phyloP scores from a whole-genome alignment of 805 yeast genomes.

The Lachancea sp. region DNA sequence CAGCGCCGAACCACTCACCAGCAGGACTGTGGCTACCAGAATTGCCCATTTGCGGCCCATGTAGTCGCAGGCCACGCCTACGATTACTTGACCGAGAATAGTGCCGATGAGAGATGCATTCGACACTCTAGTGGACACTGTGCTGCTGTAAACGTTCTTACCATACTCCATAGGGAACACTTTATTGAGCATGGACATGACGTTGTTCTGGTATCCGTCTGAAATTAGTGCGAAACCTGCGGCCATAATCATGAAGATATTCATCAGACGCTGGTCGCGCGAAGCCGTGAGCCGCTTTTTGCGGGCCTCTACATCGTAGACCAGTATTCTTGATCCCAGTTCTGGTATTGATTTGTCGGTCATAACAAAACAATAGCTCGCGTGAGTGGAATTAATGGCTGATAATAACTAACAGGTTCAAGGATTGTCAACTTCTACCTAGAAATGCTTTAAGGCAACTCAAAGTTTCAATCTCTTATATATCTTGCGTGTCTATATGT shows the following conservation, averaged over 20 bases:
- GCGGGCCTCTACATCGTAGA: conserved; percentile 6
- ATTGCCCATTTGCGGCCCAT: conserved; percentile 69
- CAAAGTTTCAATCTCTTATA: too few relatives aligned
- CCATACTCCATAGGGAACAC: conserved; percentile 43
- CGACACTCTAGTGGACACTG: conserved; percentile 58
- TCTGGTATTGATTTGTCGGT: too few relatives aligned
- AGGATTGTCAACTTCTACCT: too few relatives aligned
- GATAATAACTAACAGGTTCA: too few relatives aligned
- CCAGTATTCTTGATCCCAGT: neutral
- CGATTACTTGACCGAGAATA: conserved; percentile 59
- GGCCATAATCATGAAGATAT: conserved; percentile 15
- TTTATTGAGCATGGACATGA: conserved; percentile 63
- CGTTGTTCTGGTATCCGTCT: conserved; percentile 72
- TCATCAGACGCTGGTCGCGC: conserved; percentile 8
- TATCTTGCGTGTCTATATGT: too few relatives aligned
- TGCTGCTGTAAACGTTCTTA: conserved; percentile 34
- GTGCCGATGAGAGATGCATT: conserved; percentile 66
- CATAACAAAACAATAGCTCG: too few relatives aligned
- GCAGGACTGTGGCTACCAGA: conserved; percentile 51
- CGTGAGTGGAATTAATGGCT: too few relatives aligned
- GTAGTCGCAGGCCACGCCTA: conserved; percentile 61
- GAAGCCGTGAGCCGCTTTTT: conserved; percentile 5
- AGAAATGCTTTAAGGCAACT: too few relatives aligned
- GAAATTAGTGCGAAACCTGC: conserved; percentile 71
- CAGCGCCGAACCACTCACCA: conserved; percentile 57